Percentiles rank a stretch among this genome's conserved stretches.
phyloP scores from a whole-genome alignment of 2,329 filamentous ascomycete species.

The Hypomyces rosellus region DNA sequence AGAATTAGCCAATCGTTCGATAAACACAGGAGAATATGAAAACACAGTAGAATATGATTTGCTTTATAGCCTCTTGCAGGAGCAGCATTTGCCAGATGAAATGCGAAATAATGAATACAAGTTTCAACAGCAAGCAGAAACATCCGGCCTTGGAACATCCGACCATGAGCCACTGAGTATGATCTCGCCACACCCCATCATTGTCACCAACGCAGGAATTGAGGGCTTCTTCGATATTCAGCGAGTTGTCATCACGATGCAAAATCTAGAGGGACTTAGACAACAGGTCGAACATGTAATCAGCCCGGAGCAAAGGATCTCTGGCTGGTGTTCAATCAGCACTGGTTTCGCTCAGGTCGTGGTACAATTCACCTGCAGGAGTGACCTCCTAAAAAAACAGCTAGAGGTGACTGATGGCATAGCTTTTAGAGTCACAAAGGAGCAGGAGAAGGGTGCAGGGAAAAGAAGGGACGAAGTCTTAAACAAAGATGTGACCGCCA shows the following conservation, averaged over 20 bases:
- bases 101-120: too few species aligned
- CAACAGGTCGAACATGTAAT: slow-evolving; percentile 7
- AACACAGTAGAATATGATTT: too few species aligned
- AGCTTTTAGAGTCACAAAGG: background rate
- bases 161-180: background rate
- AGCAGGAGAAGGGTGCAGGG: background rate
- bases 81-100: too few species aligned
- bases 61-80: too few species aligned
- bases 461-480: background rate
- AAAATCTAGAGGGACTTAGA: slow-evolving; percentile 2
- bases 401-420: slow-evolving; percentile 1
- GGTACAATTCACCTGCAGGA: slow-evolving; percentile 7
- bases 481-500: background rate
- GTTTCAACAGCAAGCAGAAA: background rate
- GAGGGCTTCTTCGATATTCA: slow-evolving; percentile 13
- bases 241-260: slow-evolving; percentile 10
- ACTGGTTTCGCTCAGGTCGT: slow-evolving; percentile 6
- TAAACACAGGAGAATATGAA: too few species aligned
- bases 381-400: slow-evolving; percentile 1
- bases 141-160: background rate
- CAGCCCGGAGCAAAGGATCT: slow-evolving; percentile 7
- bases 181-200: slow-evolving; percentile 11
- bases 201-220: slow-evolving; percentile 11
- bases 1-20: background rate
- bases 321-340: slow-evolving; percentile 12